phyloP scores from a whole-genome alignment of 306 rosid genomes.

The Cyamopsis tetragonoloba region DNA sequence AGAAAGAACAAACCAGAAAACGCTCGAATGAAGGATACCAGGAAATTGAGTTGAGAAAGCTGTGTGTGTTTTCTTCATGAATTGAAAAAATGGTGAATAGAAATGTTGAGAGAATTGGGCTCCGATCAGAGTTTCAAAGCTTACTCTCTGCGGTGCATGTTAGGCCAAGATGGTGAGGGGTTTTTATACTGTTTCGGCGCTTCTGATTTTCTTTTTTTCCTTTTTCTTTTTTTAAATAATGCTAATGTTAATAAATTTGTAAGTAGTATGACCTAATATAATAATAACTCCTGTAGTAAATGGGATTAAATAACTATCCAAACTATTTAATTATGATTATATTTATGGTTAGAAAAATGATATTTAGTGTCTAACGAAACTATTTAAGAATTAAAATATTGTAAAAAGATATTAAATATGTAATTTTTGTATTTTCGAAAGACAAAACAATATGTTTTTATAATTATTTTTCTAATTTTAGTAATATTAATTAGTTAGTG shows the following conservation, averaged over 20 bases:
- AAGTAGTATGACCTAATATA: neutral
- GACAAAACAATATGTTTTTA: too few relatives aligned
- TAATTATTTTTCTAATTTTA: too few relatives aligned
- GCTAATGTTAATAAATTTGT: neutral
- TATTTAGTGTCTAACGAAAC: too few relatives aligned
- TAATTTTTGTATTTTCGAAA: too few relatives aligned
- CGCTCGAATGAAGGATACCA: neutral
- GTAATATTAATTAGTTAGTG: too few relatives aligned
- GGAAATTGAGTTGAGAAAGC: neutral
- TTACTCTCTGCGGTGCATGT: slow-evolving; percentile 42
- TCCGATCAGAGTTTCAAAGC: slow-evolving; percentile 35
- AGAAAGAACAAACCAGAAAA: slow-evolving; percentile 10
- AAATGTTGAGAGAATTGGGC: slow-evolving; percentile 15
- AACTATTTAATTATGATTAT: neutral
- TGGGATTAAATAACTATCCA: too few relatives aligned
- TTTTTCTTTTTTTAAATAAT: neutral
- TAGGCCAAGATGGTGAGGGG: slow-evolving; percentile 24
- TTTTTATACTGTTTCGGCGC: slow-evolving; percentile 34
- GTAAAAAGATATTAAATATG: too few relatives aligned
- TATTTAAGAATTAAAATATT: too few relatives aligned
- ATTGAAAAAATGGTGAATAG: neutral
- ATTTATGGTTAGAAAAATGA: too few relatives aligned
- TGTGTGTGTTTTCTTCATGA: neutral
- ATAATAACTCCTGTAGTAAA: too few relatives aligned
- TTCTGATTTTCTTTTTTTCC: slow-evolving; percentile 4